phyloP scores from a whole-genome alignment of 2,329 filamentous ascomycete genomes.

The Monosporascus sp. region DNA sequence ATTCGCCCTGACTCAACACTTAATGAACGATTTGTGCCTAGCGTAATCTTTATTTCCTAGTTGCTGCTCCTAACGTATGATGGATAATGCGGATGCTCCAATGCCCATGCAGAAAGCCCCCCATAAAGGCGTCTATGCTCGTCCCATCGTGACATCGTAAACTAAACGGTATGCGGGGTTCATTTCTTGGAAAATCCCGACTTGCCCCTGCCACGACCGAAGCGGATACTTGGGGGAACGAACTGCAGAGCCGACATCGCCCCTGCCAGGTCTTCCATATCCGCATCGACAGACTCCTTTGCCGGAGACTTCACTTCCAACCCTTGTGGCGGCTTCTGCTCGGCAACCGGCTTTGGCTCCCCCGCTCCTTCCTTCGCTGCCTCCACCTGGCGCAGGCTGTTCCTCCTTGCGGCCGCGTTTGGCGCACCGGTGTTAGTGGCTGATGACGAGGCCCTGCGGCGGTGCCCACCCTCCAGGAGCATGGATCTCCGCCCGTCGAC shows the following conservation, averaged over 20 bases:
- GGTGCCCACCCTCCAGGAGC: slow-evolving; percentile 54
- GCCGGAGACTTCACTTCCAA: slow-evolving; percentile 6
- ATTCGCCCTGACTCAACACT: too few relatives aligned
- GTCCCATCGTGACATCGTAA: too few relatives aligned
- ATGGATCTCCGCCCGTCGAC: slow-evolving; percentile 81
- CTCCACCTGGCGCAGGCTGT: slow-evolving; percentile 24
- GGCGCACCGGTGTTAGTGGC: slow-evolving; percentile 19
- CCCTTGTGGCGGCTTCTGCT: slow-evolving; percentile 6
- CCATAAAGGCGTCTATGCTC: slow-evolving; percentile 9
- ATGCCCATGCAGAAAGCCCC: too few relatives aligned
- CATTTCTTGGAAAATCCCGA: slow-evolving; percentile 48
- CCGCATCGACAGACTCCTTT: slow-evolving; percentile 34
- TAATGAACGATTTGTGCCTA: too few relatives aligned
- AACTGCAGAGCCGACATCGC: slow-evolving; percentile 70
- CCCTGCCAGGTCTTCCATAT: slow-evolving; percentile 58
- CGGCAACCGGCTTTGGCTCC: slow-evolving; percentile 2
- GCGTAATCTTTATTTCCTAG: too few relatives aligned
- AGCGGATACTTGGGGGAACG: slow-evolving; percentile 61
- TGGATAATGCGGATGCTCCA: too few relatives aligned
- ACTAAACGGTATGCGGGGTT: slow-evolving; percentile 16
- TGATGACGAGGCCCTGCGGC: slow-evolving; percentile 44
- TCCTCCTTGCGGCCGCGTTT: slow-evolving; percentile 17
- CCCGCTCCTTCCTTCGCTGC: slow-evolving; percentile 7
- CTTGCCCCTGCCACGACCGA: slow-evolving; percentile 53
- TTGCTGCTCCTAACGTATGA: too few relatives aligned